Evolutionary conservation across 2,329 filamentous ascomycete species (phyloP).

Genomic region (Fusarium sp.): DNA sequence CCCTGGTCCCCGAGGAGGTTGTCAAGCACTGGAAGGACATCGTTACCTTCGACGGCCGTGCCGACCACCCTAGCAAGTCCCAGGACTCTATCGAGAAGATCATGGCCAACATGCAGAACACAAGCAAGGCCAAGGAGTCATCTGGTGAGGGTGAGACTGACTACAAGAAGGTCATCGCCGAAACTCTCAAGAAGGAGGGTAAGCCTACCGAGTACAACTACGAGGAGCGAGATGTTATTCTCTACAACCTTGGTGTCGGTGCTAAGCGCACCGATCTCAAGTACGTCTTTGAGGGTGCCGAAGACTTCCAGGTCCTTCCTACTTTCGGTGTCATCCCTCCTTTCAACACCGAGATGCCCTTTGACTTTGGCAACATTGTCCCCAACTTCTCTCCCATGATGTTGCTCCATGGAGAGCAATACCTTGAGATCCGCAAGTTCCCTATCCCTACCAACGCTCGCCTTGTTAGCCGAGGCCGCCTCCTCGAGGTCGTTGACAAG

Average conservation of each 20-base stretch:
- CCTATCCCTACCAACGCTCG: constrained; percentile 87
- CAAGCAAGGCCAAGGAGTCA: constrained; percentile 59
- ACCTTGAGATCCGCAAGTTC: constrained; percentile 91
- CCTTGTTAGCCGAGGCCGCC: constrained; percentile 78
- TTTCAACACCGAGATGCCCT: constrained; percentile 85
- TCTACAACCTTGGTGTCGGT: constrained; percentile 95
- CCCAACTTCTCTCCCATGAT: constrained; percentile 99
- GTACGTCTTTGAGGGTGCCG: constrained; percentile 89
- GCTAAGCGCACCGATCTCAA: constrained; percentile 90
- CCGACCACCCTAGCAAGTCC: constrained; percentile 85
- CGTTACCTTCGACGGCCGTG: constrained; percentile 84
- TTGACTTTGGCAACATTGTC: constrained; percentile 82
- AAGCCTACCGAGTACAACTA: constrained; percentile 81
- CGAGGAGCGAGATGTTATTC: constrained; percentile 86
- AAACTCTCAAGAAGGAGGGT: constrained; percentile 77
- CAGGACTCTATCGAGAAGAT: constrained; percentile 81
- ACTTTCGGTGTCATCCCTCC: constrained; percentile 97
- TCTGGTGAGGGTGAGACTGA: constrained; percentile 67
- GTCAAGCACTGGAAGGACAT: constrained; percentile 80
- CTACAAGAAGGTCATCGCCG: constrained; percentile 79
- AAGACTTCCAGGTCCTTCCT: constrained; percentile 92
- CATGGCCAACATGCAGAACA: constrained; percentile 87
- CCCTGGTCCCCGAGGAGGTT: constrained; percentile 86
- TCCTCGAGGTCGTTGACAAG: constrained; percentile 97
- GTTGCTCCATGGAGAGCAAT: constrained; percentile 98